A percentile compares a stretch with the other conserved stretches of the same genome.
Evolutionary conservation across 768 basidiomycete species (phyloP).

Genomic region (Artomyces pyxidatus): DNA sequence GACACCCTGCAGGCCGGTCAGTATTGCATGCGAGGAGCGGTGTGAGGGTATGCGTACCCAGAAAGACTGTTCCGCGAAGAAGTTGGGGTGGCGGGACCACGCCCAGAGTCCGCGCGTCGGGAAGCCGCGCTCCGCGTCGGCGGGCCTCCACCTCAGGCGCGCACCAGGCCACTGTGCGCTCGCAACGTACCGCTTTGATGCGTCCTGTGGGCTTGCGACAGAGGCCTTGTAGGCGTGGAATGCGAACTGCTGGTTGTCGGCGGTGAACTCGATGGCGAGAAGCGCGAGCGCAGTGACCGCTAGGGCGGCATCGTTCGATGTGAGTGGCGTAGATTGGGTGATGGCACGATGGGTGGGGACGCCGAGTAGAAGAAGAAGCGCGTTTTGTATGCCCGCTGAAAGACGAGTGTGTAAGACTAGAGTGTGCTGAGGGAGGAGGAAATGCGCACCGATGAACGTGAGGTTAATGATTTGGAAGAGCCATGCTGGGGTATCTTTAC

Average conservation of each 20-base stretch:
- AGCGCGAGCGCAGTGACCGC: conserved; percentile 47
- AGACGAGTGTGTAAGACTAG: conserved; percentile 1
- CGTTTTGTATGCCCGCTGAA: conserved; percentile 65
- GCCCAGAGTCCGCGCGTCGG: conserved; percentile 79
- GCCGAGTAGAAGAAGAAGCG: conserved; percentile 67
- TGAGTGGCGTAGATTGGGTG: conserved; percentile 42
- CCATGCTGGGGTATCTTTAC: conserved; percentile 44
- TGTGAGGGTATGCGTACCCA: conserved; percentile 45
- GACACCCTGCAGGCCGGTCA: conserved; percentile 39
- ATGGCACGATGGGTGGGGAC: conserved; percentile 52
- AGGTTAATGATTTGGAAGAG: conserved; percentile 60
- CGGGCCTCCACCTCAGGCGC: conserved; percentile 55
- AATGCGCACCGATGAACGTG: conserved; percentile 56
- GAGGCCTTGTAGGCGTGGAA: conserved; percentile 67
- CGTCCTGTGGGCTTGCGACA: conserved; percentile 25
- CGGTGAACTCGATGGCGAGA: conserved; percentile 65
- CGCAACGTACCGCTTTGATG: neutral
- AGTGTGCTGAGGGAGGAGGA: neutral
- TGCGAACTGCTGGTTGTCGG: conserved; percentile 89
- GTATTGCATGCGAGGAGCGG: neutral
- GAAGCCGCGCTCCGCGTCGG: conserved; percentile 75
- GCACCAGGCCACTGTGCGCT: conserved; percentile 52
- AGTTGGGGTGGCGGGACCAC: conserved; percentile 89
- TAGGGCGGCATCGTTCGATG: conserved; percentile 55
- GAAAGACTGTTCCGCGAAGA: conserved; percentile 81